phyloP scores from a whole-genome alignment of 2,329 filamentous ascomycete species.

The Colletotrichum somersetense region DNA sequence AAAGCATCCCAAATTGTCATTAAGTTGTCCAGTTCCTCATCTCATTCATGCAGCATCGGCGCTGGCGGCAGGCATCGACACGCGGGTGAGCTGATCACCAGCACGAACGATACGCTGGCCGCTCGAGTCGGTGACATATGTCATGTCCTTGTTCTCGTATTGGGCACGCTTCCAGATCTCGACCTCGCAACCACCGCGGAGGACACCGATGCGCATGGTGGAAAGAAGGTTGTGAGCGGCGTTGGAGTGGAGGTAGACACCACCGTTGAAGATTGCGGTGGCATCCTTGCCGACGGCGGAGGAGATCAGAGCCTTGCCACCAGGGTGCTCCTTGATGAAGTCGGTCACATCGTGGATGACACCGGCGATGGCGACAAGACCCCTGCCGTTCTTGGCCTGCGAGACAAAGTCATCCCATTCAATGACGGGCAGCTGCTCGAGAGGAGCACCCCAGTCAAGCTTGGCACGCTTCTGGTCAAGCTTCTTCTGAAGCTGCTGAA shows the following conservation, averaged over 20 bases:
- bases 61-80: slow-evolving; percentile 81
- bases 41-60: slow-evolving; percentile 80
- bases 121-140: slow-evolving; percentile 82
- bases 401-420: slow-evolving; percentile 89
- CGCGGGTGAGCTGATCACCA: slow-evolving; percentile 86
- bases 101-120: slow-evolving; percentile 89
- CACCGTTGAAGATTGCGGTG: slow-evolving; percentile 91
- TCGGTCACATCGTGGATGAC: slow-evolving; percentile 87
- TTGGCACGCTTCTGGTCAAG: slow-evolving; percentile 86
- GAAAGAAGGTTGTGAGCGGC: slow-evolving; percentile 90
- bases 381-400: slow-evolving; percentile 82
- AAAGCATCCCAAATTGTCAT: slow-evolving; percentile 22
- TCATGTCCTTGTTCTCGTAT: slow-evolving; percentile 85
- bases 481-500: slow-evolving; percentile 93
- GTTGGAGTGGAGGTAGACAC: slow-evolving; percentile 91
- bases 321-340: slow-evolving; percentile 92
- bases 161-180: slow-evolving; percentile 94
- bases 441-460: slow-evolving; percentile 88
- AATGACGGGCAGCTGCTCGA: slow-evolving; percentile 87
- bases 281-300: slow-evolving; percentile 89
- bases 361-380: slow-evolving; percentile 82
- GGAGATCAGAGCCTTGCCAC: slow-evolving; percentile 87
- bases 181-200: slow-evolving; percentile 88
- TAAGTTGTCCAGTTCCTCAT: slow-evolving; percentile 18
- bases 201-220: slow-evolving; percentile 89